Evolutionary conservation across 352 stramenopile genomes (phyloP), one percentile per base, ranked within the genome.

Genomic region (Globisporangium sylvaticum): DNA sequence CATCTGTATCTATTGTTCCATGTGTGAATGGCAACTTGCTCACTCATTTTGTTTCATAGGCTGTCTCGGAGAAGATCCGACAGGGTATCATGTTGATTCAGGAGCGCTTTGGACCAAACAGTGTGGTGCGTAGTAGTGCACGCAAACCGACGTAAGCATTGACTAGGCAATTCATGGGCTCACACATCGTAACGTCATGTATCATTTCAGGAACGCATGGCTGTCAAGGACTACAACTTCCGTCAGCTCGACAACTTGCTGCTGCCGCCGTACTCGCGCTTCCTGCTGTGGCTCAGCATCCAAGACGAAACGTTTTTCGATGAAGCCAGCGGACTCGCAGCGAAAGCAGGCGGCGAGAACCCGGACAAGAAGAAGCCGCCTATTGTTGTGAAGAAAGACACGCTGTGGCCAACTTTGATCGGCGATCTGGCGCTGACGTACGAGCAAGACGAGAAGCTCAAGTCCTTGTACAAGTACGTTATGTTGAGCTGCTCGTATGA

Each of bases 171-270:
- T 31, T 27, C 0, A 22, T 60, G 34, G 32, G 22, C 29, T 64
- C 25, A 66, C 27, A 44, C 8, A 34, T 2, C 22, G 10, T 14
- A 14, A 25, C 24, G 58, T 32, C 2, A 20, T 0, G 7, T 48
- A 20, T 53, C 42, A 44, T 9, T 52, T 12, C 24, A 90, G 79
- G 84, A 96, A 73, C 84, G 88, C n/a, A 72, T 86, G 25, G 87
- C 87, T 20, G 83, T 96, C 12, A 93, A 95, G 64, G 87, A 96
- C 66, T 96, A 95, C 75, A 93, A 96, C 71, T 96, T 96, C 57
- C 87, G 86, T 12, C 87, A 95, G 66, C 84, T 96, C 0, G 86
- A 95, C 63, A 95, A 93, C 63, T 52, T 95, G 58, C 61, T 96
- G 29, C 65, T 96, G 10, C 88, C 88, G 62, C 88, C 88, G n/a